Base-by-base conservation (phyloP, 2,329 filamentous ascomycete species). In the Colletotrichum brevisporum region DNA sequence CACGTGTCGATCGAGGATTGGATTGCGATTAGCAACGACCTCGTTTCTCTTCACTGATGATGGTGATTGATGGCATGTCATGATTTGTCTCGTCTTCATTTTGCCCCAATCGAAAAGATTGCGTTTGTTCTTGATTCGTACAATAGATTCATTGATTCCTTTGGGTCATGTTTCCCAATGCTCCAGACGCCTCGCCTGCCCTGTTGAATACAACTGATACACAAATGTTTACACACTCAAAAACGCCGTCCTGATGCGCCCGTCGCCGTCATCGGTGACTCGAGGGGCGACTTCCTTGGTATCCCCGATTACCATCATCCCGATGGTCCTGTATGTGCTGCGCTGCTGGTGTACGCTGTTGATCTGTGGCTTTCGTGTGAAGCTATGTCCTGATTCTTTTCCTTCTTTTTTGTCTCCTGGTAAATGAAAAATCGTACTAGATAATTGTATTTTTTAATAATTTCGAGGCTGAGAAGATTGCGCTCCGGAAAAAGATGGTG, bases 321-420 rank as follows among this genome's bases (percentile, higher is more conserved):
- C 45, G n/a, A 50, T 50, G 21, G 5, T 21, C 47, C n/a, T 50
- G 47, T 13, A 27, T 21, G 26, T 39, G 9, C 27, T 31, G 3
- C 45, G 50, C 36, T 61, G 57, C 8, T 58, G 43, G 5, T 27
- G 48, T 24, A 6, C n/a, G 56, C 57, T 45, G 57, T 26, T 60
- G 57, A 24, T 43, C 26, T 51, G 56, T 59, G 43, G 57, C 57
- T 62, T 54, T 48, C 21, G 13, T 45, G 3, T 52, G 36, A 36
- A 45, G 59, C 59, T 62, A 16, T 62, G 48, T 53, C 59, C 50
- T 47, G 50, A 50, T 52, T 43, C 50, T 31, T 13, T 31, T 36
- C 9, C 36, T 50, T 27, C 6, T 31, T 31, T 26, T 62, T 53
- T 54, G 47, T 54, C 24, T 10, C 5, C 10, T 45, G 59, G 16